Conservation (phyloP, 2,329 filamentous ascomycete genomes). For the Diaporthe sp. region DNA sequence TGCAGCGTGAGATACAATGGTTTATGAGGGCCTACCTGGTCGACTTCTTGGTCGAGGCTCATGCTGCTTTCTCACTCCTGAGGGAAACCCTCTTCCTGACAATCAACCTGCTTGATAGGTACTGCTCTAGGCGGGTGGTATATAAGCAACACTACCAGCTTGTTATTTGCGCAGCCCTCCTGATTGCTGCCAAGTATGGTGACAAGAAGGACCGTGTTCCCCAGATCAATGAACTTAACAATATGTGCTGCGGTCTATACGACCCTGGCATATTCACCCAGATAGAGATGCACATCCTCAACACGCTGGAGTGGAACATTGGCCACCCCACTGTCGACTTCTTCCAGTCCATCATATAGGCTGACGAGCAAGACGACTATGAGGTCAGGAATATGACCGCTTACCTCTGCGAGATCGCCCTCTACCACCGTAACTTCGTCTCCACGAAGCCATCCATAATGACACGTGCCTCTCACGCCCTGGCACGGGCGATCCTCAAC, state of each 20-base stretch:
- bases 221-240: no score
- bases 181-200: constrained; percentile 98
- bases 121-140: constrained; percentile 97
- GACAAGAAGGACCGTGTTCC: constrained; percentile 99
- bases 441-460: constrained; percentile 92
- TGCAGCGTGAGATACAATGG: constrained; percentile 99
- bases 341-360: no score
- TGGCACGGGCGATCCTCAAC: constrained; percentile 88
- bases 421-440: constrained; percentile 96
- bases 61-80: constrained; percentile 92
- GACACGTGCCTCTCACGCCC: constrained; percentile 86
- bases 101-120: constrained; percentile 95
- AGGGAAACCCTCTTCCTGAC: constrained; percentile 97
- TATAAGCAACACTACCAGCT: constrained; percentile 99
- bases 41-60: constrained; percentile 97
- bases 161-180: constrained; percentile 93
- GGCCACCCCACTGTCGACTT: no score
- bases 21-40: constrained; percentile 99
- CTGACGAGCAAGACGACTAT: no score
- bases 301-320: no score
- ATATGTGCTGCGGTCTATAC: no score
- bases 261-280: no score
- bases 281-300: no score
- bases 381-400: no score
- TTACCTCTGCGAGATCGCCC: no score